Base-by-base conservation (phyloP, 2,329 filamentous ascomycete species). In the Teratosphaeriaceae sp. region DNA sequence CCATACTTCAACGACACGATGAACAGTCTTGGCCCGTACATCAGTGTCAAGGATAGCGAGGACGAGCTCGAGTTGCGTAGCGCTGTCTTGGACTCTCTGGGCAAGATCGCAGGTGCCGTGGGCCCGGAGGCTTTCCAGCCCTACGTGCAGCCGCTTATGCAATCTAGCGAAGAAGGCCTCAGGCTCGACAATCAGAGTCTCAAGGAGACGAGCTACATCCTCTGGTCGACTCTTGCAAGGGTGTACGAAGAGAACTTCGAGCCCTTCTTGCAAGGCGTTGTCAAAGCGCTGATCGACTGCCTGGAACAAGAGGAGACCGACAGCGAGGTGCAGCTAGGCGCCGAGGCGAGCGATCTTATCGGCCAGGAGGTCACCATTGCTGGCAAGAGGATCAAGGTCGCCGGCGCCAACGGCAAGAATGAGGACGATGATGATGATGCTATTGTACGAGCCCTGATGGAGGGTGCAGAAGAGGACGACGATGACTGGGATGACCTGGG, bases 1-100 rank as follows among this genome's bases (percentile, higher is more conserved):
- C 87, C 89, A n/a, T 97, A 85, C 74, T 95, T 97, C 63, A 80
- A 88, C 57, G 76, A 85, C 50, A 89, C 87, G 21, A 96, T 98
- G 88, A 77, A 85, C 50, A 80, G 85, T n/a, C 79, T 97, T 44
- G 88, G 86, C 42, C 78, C 79, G 42, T 96, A 87, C 57, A 84
- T 92, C 51, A 76, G 78, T 42, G 82, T 94, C 66, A 95, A 95
- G 72, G 86, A 89, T 41, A 85, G 79, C 46, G 85, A 94, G 53
- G 88, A 94, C 40, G 88, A 95, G 62, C 79, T 97, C 42, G 84
- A 94, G 51, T 79, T 97, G 24, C 83, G 92, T 55, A 88, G 87
- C 54, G 85, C 88, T 44, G 88, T 94, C 29, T 88, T 87, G 55
- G 92, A 98, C 69, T 82, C 89, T 19, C 85, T 98, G 74, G 90